Conservation (phyloP, 2,329 filamentous ascomycete species). For the Claviceps sp. region DNA sequence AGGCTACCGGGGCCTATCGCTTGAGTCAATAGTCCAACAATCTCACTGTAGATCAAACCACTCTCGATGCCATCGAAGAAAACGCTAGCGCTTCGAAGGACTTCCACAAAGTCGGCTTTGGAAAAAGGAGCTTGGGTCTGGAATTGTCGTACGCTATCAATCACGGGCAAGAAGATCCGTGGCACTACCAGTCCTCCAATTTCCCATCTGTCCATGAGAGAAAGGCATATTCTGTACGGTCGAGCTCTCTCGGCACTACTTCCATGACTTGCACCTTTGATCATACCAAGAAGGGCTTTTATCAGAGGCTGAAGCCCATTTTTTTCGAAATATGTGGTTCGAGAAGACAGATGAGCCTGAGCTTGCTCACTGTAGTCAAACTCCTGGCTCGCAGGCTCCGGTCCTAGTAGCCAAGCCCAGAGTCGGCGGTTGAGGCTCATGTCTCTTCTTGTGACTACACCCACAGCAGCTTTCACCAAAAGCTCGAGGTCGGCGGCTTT, state of each 20-base stretch:
- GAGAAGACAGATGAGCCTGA: constrained; percentile 36
- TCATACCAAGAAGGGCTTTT: constrained; percentile 62
- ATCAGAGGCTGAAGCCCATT: constrained; percentile 65
- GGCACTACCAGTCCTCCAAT: constrained; percentile 84
- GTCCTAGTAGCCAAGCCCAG: constrained; percentile 94
- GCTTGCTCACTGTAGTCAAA: constrained; percentile 32
- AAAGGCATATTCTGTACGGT: constrained; percentile 84
- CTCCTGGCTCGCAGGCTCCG: constrained; percentile 42
- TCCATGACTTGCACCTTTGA: constrained; percentile 31
- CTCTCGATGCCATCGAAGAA: constrained; percentile 98
- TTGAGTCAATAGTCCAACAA: constrained; percentile 53
- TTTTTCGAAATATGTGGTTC: constrained; percentile 70
- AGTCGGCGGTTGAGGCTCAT: constrained; percentile 92
- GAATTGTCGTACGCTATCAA: constrained; percentile 68
- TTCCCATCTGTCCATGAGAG: constrained; percentile 97
- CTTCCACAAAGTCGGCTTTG: constrained; percentile 68
- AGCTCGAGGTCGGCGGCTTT: constrained; percentile 66
- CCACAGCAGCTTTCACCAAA: constrained; percentile 68
- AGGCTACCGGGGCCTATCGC: constrained; percentile 36
- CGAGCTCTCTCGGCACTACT: constrained; percentile 52
- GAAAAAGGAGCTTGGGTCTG: constrained; percentile 46
- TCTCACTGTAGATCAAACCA: constrained; percentile 77
- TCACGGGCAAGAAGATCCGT: constrained; percentile 73
- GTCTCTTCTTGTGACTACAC: constrained; percentile 77
- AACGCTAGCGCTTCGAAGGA: constrained; percentile 80